Evolutionary conservation across 2,329 filamentous ascomycete genomes (phyloP).

Genomic region (Talaromyces sp.): DNA sequence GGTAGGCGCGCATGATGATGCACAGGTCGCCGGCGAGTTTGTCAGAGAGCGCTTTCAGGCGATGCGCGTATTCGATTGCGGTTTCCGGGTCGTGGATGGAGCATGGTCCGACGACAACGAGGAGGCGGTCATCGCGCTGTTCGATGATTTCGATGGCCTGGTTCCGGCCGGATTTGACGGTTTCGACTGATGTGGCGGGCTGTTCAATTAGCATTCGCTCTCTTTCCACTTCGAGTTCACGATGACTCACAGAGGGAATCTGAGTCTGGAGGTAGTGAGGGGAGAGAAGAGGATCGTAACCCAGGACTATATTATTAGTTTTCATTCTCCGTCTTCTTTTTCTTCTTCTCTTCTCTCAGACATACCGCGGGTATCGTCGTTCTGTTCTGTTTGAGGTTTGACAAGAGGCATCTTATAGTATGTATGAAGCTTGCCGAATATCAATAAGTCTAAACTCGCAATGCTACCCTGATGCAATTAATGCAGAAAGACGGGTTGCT

Average conservation of each 20-base stretch:
- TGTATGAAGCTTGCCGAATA: neutral
- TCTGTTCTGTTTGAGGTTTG: slow-evolving; percentile 37
- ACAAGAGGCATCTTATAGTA: slow-evolving; percentile 40
- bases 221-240: slow-evolving; percentile 42
- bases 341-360: neutral
- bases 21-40: slow-evolving; percentile 79
- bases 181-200: slow-evolving; percentile 39
- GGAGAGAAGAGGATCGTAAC: slow-evolving; percentile 89
- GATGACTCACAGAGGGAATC: slow-evolving; percentile 61
- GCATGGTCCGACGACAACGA: slow-evolving; percentile 93
- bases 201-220: slow-evolving; percentile 24
- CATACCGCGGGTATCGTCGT: slow-evolving; percentile 47
- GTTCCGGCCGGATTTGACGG: slow-evolving; percentile 44
- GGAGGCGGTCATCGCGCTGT: slow-evolving; percentile 72
- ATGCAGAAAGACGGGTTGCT: neutral
- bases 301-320: slow-evolving; percentile 58
- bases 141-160: slow-evolving; percentile 73
- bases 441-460: neutral
- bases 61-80: slow-evolving; percentile 82
- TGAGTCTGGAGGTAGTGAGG: slow-evolving; percentile 83
- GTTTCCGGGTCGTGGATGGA: slow-evolving; percentile 91
- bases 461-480: neutral
- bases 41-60: slow-evolving; percentile 71
- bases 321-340: neutral
- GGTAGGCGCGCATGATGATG: slow-evolving; percentile 97